Evolutionary conservation across 768 basidiomycete genomes (phyloP).

Genomic region (Psilocybe subaeruginosa): DNA sequence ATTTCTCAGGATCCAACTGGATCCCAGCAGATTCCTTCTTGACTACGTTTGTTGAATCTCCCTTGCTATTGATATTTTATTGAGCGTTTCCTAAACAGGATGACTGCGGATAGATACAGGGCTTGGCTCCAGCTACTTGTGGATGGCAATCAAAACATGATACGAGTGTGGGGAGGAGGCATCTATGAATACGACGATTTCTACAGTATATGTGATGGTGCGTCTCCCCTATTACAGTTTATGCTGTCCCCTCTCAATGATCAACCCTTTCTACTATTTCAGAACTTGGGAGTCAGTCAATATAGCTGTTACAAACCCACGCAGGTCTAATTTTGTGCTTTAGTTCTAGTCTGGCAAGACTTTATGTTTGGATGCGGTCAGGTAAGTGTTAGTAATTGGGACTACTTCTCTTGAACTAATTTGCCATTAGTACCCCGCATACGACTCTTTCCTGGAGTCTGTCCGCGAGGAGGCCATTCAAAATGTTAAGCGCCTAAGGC

Average conservation of each 20-base stretch:
- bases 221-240: constrained; percentile 7
- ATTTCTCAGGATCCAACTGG: constrained; percentile 76
- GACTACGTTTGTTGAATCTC: constrained; percentile 58
- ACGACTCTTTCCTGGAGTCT: constrained; percentile 75
- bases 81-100: constrained; percentile 26
- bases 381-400: constrained; percentile 37
- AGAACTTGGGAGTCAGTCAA: constrained; percentile 68
- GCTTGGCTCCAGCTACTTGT: constrained; percentile 85
- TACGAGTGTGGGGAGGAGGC: constrained; percentile 95
- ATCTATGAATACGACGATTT: constrained; percentile 84
- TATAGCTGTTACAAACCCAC: background rate
- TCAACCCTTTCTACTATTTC: background rate
- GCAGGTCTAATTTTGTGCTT: constrained; percentile 4
- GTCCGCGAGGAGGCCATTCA: constrained; percentile 82
- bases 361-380: constrained; percentile 97
- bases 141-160: constrained; percentile 90
- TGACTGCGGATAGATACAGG: constrained; percentile 62
- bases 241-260: background rate
- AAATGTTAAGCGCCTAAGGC: constrained; percentile 80
- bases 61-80: background rate
- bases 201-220: constrained; percentile 84
- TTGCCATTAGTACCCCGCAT: constrained; percentile 75
- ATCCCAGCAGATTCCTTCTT: constrained; percentile 94
- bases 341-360: constrained; percentile 95
- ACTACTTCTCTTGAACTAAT: constrained; percentile 1